phyloP scores from a whole-genome alignment of 129 eudicot species.

The Helianthus annuus region HanXRQr2.0-SUNRISE NC_035441.2:154110695-154111194 shows the following conservation, averaged over 20 bases:
- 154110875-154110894: constrained; percentile 31
- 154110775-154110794: neutral
- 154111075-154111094: neutral
- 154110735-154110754: too few species aligned
- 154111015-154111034: constrained; percentile 4
- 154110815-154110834: constrained; percentile 1
- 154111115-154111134: constrained; percentile 18
- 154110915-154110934: neutral
- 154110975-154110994: too few species aligned
- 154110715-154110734: too few species aligned
- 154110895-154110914: neutral
- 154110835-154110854: constrained; percentile 27
- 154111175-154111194: constrained; percentile 7
- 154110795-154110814: neutral
- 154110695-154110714: neutral
- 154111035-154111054: neutral
- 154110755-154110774: too few species aligned
- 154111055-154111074: neutral
- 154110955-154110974: too few species aligned
- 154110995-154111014: too few species aligned
- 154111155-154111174: constrained; percentile 32
- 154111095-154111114: constrained; percentile 1
- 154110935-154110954: neutral
- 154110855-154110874: constrained; percentile 9
- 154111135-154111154: constrained; percentile 17